Percentiles rank a stretch among this genome's conserved stretches.
These are phyloP conservation scores for Diaporthe sp. DNA, from an alignment of 2,329 filamentous ascomycete species.

Conservation along the genomic window DNA sequence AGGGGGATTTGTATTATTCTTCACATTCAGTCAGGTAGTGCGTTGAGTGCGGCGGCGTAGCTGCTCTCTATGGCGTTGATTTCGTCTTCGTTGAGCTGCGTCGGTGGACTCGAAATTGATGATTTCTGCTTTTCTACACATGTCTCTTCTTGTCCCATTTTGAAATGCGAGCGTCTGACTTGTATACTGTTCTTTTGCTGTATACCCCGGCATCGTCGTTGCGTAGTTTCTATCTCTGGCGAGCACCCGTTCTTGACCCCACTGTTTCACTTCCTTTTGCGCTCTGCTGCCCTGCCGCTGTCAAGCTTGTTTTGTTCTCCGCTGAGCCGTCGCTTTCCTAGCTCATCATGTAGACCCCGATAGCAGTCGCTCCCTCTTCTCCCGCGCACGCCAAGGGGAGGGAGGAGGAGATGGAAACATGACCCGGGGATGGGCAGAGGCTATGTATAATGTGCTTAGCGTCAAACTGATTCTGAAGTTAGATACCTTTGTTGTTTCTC, in stretches of 20 bases:
- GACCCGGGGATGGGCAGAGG: not conserved
- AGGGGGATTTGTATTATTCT: conserved; percentile 33
- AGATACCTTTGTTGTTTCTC: not conserved
- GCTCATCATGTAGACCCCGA: not conserved
- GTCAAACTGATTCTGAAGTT: not conserved
- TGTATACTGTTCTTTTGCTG: not conserved
- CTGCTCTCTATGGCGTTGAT: conserved; percentile 29
- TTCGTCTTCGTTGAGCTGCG: conserved; percentile 21
- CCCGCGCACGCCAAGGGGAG: not conserved
- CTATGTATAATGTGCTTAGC: not conserved
- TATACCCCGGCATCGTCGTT: conserved; percentile 4
- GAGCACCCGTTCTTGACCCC: not conserved
- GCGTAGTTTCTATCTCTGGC: not conserved
- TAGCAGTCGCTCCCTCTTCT: not conserved
- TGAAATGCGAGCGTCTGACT: not conserved
- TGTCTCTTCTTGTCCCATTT: not conserved
- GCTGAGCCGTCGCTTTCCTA: not conserved
- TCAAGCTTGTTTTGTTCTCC: not conserved
- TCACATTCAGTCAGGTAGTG: conserved; percentile 33
- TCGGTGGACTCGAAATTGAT: conserved; percentile 29
- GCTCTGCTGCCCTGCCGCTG: no score
- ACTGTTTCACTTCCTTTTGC: not conserved
- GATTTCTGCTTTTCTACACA: conserved; percentile 19
- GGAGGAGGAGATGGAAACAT: not conserved
- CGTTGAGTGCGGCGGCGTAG: conserved; percentile 24